A percentile compares a stretch with the other conserved stretches of the same genome.
Evolutionary conservation across 148 eudicot genomes (phyloP).

Genomic region (Beta vulgaris): DNA sequence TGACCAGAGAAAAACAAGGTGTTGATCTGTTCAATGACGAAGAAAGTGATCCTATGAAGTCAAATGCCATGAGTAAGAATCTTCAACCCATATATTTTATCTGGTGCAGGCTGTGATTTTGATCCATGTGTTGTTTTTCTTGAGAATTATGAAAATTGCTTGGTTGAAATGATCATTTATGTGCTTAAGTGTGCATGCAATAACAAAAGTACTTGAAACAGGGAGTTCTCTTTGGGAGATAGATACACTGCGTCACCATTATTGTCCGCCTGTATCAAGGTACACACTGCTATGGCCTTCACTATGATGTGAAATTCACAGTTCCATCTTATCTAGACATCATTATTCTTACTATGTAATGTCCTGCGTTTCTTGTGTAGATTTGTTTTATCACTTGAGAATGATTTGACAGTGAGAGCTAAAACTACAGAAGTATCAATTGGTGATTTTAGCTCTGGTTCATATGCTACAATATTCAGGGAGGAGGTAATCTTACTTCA

Average conservation of each 20-base stretch:
- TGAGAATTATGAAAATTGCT: background rate
- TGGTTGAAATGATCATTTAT: background rate
- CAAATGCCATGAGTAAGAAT: conserved; percentile 81
- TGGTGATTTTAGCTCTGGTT: conserved; percentile 82
- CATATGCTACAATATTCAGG: conserved; percentile 75
- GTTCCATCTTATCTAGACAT: background rate
- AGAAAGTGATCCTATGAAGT: conserved; percentile 55
- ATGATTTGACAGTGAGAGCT: conserved; percentile 78
- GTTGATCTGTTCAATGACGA: conserved; percentile 72
- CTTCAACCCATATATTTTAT: background rate
- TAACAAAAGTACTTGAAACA: conserved; percentile 31
- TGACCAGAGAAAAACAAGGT: conserved; percentile 41
- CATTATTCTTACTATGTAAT: background rate
- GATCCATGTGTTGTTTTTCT: background rate
- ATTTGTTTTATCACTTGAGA: conserved; percentile 76
- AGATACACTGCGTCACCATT: conserved; percentile 82
- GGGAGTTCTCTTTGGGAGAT: conserved; percentile 98
- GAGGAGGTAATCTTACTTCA: conserved; percentile 82
- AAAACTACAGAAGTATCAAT: conserved; percentile 68
- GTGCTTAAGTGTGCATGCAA: background rate
- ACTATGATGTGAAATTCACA: background rate
- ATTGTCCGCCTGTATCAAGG: conserved; percentile 94
- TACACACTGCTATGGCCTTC: conserved; percentile 21
- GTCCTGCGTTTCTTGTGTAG: conserved; percentile 35
- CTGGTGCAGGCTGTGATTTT: background rate